Conservation (phyloP, 1,284 basidiomycete genomes). For the Takashimella tepidaria region DNA sequence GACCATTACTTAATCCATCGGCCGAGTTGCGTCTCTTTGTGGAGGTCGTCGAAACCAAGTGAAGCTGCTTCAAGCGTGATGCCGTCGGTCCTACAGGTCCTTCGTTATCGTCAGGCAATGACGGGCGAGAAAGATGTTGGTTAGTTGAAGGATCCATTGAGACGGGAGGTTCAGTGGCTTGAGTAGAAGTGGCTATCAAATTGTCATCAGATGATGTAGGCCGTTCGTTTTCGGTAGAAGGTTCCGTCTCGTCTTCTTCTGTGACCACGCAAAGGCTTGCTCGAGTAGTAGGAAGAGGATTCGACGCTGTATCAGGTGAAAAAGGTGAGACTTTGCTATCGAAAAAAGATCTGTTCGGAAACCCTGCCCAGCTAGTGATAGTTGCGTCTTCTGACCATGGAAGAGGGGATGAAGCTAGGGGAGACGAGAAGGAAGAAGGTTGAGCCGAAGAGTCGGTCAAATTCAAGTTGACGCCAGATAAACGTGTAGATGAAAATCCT, state of each 20-base stretch:
- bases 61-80: conserved; percentile 32
- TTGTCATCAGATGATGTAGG: too few species aligned
- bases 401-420: conserved; percentile 16
- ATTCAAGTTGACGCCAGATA: conserved; percentile 31
- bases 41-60: conserved; percentile 27
- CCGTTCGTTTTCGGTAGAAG: neutral
- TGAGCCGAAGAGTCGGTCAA: conserved; percentile 24
- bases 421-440: conserved; percentile 24
- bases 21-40: conserved; percentile 18
- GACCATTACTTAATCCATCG: conserved; percentile 4
- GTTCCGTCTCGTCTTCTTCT: conserved; percentile 42
- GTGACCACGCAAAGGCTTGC: conserved; percentile 20
- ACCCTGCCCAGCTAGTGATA: conserved; percentile 22
- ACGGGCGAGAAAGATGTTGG: neutral
- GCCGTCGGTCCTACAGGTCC: conserved; percentile 23
- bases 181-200: neutral
- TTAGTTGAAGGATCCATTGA: neutral
- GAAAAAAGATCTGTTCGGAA: conserved; percentile 10
- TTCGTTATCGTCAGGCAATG: neutral
- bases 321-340: neutral
- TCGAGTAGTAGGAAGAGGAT: neutral
- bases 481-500: conserved; percentile 24
- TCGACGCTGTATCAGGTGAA: neutral
- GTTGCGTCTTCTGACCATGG: conserved; percentile 23
- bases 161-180: neutral